Conservation (phyloP, 2,329 filamentous ascomycete species). For the Fusarium secorum region DNA sequence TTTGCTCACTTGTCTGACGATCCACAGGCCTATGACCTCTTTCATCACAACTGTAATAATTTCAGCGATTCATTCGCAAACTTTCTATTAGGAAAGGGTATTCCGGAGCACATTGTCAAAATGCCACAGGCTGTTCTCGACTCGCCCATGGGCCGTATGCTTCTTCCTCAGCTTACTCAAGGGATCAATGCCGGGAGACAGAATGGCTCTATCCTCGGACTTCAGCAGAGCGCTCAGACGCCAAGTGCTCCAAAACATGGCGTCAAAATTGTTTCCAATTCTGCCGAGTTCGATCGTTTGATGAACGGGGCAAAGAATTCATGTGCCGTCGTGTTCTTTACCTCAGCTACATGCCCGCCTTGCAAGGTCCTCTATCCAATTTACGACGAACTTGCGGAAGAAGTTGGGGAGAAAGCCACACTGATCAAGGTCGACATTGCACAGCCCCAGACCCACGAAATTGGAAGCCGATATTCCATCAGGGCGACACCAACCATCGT, state of each 20-base stretch:
- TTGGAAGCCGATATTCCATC: constrained; percentile 71
- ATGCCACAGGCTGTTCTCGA: constrained; percentile 86
- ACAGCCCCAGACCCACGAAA: constrained; percentile 67
- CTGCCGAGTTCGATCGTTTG: constrained; percentile 42
- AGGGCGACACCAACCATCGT: constrained; percentile 87
- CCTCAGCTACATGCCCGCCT: constrained; percentile 83
- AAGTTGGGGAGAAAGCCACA: constrained; percentile 71
- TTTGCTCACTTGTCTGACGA: not conserved
- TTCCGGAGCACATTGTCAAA: constrained; percentile 84
- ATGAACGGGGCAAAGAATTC: constrained; percentile 68
- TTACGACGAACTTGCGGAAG: constrained; percentile 80
- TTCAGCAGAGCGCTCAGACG: constrained; percentile 51
- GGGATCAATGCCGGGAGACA: constrained; percentile 59
- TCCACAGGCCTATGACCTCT: constrained; percentile 82
- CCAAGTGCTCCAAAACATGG: constrained; percentile 35
- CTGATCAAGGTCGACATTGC: constrained; percentile 87
- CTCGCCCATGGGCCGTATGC: constrained; percentile 87
- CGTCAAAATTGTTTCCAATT: constrained; percentile 68
- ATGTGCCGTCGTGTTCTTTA: constrained; percentile 90
- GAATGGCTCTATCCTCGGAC: constrained; percentile 61
- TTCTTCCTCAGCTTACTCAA: constrained; percentile 73
- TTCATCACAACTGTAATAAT: constrained; percentile 95
- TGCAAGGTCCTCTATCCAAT: constrained; percentile 84
- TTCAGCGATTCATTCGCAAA: constrained; percentile 93
- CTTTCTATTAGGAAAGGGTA: constrained; percentile 87